These are phyloP conservation scores for Penicillium cataractarum DNA, from an alignment of 495 filamentous ascomycete species.

Conservation along the genomic window DNA sequence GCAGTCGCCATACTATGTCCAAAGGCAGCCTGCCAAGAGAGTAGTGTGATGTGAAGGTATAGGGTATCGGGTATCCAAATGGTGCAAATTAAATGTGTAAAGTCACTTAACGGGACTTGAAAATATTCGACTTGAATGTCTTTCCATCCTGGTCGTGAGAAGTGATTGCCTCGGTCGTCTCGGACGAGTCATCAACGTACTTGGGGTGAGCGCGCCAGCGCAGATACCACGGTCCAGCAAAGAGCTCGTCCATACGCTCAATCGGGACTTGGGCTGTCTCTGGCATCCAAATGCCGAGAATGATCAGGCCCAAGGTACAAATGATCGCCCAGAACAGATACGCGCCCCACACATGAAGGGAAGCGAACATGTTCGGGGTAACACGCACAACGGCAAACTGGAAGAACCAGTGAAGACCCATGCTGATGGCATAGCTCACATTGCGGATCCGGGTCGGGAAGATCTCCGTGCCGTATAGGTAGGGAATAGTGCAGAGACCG, in stretches of 20 bases:
- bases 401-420: constrained; percentile 53
- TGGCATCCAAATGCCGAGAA: constrained; percentile 51
- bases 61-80: background rate
- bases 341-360: constrained; percentile 48
- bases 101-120: background rate
- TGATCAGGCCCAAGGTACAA: constrained; percentile 43
- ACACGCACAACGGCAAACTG: constrained; percentile 54
- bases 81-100: background rate
- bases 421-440: constrained; percentile 46
- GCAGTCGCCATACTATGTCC: background rate
- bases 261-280: constrained; percentile 51
- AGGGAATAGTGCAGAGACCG: constrained; percentile 54
- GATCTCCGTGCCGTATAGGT: constrained; percentile 52
- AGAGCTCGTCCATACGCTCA: constrained; percentile 51
- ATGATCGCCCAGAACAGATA: constrained; percentile 51
- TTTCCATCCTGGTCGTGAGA: constrained; percentile 8
- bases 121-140: background rate
- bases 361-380: constrained; percentile 51
- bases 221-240: constrained; percentile 48
- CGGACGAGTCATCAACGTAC: constrained; percentile 14
- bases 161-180: constrained; percentile 6
- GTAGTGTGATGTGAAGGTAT: background rate
- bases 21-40: background rate
- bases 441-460: constrained; percentile 52
- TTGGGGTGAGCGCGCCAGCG: constrained; percentile 42